phyloP scores from a whole-genome alignment of 1,284 basidiomycete species.

The Trametes pubescens region DNA sequence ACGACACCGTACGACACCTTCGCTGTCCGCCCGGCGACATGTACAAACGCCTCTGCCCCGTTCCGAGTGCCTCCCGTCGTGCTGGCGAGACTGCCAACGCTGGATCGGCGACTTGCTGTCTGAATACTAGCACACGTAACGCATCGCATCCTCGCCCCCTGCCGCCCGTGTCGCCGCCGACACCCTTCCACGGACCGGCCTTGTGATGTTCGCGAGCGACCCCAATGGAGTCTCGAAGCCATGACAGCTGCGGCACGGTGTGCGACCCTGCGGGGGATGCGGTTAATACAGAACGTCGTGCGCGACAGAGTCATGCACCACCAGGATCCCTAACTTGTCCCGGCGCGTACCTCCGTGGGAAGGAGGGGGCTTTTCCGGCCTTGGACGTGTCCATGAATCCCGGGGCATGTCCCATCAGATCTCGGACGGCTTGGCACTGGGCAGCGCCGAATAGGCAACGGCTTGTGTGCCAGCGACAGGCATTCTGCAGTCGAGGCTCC shows the following conservation, averaged over 20 bases:
- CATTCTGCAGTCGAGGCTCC: constrained; percentile 4
- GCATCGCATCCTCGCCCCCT: constrained; percentile 5
- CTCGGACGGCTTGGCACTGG: constrained; percentile 21
- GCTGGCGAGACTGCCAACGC: constrained; percentile 6
- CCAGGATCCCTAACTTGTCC: constrained; percentile 8
- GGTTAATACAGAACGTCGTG: constrained; percentile 5
- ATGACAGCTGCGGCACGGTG: constrained; percentile 7
- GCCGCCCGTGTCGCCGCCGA: not conserved
- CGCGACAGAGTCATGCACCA: constrained; percentile 3
- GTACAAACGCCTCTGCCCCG: constrained; percentile 3
- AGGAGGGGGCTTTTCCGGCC: constrained; percentile 12
- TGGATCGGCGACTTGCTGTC: constrained; percentile 2
- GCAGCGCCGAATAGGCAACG: constrained; percentile 16
- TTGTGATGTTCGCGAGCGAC: constrained; percentile 6
- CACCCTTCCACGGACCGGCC: not conserved
- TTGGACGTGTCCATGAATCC: constrained; percentile 16
- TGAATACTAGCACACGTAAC: constrained; percentile 15
- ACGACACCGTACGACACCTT: constrained; percentile 15
- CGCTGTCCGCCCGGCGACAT: not conserved
- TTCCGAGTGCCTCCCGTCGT: constrained; percentile 5
- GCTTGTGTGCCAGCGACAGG: not conserved
- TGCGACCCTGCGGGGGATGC: not conserved
- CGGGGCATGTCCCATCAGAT: constrained; percentile 22
- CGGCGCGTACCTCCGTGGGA: constrained; percentile 18
- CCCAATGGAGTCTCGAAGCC: constrained; percentile 3